These are phyloP conservation scores for Alternaria postmessia DNA, from an alignment of 2,329 filamentous ascomycete genomes.

Conservation along the genomic window DNA sequence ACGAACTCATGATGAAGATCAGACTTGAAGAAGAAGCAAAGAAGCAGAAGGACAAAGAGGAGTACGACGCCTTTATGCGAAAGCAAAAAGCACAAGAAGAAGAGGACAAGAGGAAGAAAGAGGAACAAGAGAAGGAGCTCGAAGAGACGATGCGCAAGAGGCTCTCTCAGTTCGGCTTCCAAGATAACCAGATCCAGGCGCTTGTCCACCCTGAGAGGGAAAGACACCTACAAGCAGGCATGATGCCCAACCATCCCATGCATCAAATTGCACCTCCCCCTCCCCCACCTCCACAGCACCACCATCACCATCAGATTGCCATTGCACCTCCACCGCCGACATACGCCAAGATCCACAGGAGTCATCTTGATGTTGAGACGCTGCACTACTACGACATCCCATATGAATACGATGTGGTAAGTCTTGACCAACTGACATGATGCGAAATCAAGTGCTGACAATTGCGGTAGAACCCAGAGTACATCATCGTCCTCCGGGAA, in stretches of 20 bases:
- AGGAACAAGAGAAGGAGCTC: constrained; percentile 53
- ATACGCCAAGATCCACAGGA: constrained; percentile 58
- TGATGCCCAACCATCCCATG: constrained; percentile 44
- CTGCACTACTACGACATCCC: constrained; percentile 58
- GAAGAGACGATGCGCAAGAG: constrained; percentile 57
- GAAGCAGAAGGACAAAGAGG: constrained; percentile 54
- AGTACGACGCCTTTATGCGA: constrained; percentile 51
- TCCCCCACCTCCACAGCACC: constrained; percentile 3
- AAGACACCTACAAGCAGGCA: constrained; percentile 48
- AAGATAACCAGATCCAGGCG: constrained; percentile 58
- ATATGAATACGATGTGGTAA: constrained; percentile 58
- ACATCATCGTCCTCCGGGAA: constrained; percentile 60
- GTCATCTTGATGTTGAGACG: constrained; percentile 57
- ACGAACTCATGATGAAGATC: constrained; percentile 51
- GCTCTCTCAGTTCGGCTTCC: constrained; percentile 55
- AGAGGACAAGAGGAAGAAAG: constrained; percentile 51
- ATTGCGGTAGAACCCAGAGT: constrained; percentile 50
- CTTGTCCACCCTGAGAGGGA: constrained; percentile 58
- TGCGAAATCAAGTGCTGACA: constrained; percentile 8
- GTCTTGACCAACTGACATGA: constrained; percentile 23
- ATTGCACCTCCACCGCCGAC: constrained; percentile 46
- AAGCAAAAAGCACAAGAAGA: constrained; percentile 54
- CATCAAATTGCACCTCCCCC: constrained; percentile 21
- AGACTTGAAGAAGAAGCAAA: constrained; percentile 52
- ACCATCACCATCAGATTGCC: constrained; percentile 22